Evolutionary conservation across 352 stramenopile species (phyloP).

Genomic region (Pythium scleroteichum): DNA sequence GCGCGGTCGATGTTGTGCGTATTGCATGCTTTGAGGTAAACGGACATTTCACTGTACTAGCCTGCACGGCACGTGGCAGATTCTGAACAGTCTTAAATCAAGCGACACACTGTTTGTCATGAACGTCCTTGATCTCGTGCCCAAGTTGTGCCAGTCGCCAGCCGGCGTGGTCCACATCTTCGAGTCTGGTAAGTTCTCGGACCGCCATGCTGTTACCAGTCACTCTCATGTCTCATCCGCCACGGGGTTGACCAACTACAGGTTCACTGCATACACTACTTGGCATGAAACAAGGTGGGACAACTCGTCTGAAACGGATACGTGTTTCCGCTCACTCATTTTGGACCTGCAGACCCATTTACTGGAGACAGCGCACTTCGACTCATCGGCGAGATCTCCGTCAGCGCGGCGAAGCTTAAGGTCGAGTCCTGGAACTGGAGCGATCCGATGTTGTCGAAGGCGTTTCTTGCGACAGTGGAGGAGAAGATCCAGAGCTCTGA

Average conservation of each 20-base stretch:
- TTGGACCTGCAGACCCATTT: conserved; percentile 54
- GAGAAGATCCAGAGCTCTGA: conserved; percentile 65
- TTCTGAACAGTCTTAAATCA: conserved; percentile 73
- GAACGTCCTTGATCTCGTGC: conserved; percentile 82
- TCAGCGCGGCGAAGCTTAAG: conserved; percentile 58
- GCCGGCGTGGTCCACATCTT: conserved; percentile 74
- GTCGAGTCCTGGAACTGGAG: conserved; percentile 79
- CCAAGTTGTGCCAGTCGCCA: conserved; percentile 64
- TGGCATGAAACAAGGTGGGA: conserved; percentile 58
- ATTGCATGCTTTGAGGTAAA: conserved; percentile 3
- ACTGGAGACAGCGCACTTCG: conserved; percentile 74
- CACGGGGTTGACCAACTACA: conserved; percentile 24
- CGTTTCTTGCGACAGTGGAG: conserved; percentile 76
- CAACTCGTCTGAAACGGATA: not conserved
- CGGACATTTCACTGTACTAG: not conserved
- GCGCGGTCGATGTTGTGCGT: conserved; percentile 35
- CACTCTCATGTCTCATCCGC: too few species aligned
- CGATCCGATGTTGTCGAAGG: conserved; percentile 70
- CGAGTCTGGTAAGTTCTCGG: conserved; percentile 54
- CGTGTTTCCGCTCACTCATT: not conserved
- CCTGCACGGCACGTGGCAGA: conserved; percentile 31
- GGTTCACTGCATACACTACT: conserved; percentile 67
- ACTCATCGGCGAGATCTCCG: conserved; percentile 78
- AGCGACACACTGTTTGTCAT: conserved; percentile 82
- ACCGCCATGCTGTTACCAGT: not conserved